Evolutionary conservation across 495 filamentous ascomycete genomes (phyloP).

Genomic region (Xylaria longipes): DNA sequence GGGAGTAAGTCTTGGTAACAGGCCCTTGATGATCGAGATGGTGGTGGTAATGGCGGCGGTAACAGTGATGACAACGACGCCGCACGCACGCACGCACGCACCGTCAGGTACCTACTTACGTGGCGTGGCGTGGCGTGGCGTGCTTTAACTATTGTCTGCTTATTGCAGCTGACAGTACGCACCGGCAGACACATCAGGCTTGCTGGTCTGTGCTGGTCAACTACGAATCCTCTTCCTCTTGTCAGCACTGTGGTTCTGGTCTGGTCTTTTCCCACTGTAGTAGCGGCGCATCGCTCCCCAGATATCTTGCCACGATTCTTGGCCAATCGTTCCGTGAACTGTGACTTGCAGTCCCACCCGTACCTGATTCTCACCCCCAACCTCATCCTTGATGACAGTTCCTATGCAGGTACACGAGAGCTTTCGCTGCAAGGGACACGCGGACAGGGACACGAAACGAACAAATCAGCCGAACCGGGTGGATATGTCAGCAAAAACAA

Average conservation of each 20-base stretch:
- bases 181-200: not conserved
- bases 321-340: conserved; percentile 9
- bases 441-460: conserved; percentile 10
- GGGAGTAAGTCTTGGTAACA: not conserved
- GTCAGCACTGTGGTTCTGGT: not conserved
- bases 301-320: not conserved
- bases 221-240: not conserved
- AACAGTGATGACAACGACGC: not conserved
- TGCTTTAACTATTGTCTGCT: not conserved
- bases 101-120: not conserved
- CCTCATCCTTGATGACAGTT: conserved; percentile 13
- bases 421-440: conserved; percentile 23
- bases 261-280: conserved; percentile 12
- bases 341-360: not conserved
- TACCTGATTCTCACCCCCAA: not conserved
- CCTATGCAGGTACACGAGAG: conserved; percentile 22
- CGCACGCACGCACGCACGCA: too few relatives aligned
- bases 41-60: not conserved
- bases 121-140: too few relatives aligned
- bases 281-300: conserved; percentile 15
- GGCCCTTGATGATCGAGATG: not conserved
- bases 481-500: conserved; percentile 15
- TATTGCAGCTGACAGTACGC: conserved; percentile 3
- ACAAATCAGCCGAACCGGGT: conserved; percentile 17
- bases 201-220: not conserved